Percentiles rank a stretch among this genome's conserved stretches.
Conservation (phyloP, 371 early-diverging fungal species). For the Lichtheimia hyalospora region DNA sequence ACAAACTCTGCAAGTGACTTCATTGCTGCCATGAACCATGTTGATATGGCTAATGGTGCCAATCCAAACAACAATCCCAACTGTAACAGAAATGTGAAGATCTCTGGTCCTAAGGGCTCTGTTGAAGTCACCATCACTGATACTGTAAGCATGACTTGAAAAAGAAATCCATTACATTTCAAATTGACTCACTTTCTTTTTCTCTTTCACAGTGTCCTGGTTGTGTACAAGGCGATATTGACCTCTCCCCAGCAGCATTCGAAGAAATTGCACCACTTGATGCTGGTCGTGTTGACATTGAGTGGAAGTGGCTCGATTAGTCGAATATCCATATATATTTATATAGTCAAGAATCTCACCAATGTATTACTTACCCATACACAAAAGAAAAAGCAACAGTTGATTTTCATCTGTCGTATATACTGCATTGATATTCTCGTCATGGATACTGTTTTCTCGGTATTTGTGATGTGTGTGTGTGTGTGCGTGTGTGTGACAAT, state of each 20-base stretch:
- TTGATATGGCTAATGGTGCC: conserved; percentile 31
- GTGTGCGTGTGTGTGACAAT: no score
- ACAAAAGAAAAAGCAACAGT: no score
- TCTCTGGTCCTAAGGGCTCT: conserved; percentile 30
- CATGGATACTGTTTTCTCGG: no score
- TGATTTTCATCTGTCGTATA: neutral
- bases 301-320: conserved; percentile 31
- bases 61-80: conserved; percentile 44
- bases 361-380: no score
- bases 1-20: conserved; percentile 20
- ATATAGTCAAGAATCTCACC: neutral
- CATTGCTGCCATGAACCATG: conserved; percentile 37
- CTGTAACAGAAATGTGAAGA: conserved; percentile 22
- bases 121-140: conserved; percentile 31
- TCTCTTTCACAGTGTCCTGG: conserved; percentile 4
- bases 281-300: conserved; percentile 37
- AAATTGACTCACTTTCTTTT: conserved; percentile 18
- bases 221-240: conserved; percentile 26
- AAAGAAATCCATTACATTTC: neutral
- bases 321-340: neutral
- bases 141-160: conserved; percentile 14
- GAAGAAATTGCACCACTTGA: conserved; percentile 25
- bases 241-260: conserved; percentile 51
- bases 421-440: no score
- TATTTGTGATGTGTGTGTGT: no score